Base-by-base conservation (phyloP, 2,329 filamentous ascomycete genomes). In the Aspergillus costaricaensis region DNA sequence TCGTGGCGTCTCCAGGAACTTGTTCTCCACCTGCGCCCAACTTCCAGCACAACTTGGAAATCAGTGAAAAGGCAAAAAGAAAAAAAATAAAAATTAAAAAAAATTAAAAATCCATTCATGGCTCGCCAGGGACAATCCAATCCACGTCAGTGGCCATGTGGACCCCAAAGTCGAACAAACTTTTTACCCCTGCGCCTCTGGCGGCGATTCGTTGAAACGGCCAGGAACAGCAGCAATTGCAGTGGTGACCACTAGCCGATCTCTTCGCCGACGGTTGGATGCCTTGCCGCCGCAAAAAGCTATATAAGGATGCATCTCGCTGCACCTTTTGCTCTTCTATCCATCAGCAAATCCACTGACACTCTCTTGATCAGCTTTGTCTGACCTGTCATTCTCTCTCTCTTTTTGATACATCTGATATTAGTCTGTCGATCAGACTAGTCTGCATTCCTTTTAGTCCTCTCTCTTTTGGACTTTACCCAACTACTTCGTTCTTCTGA, bases 351-450 rank as follows among this genome's bases (percentile, higher is more conserved):
- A 36, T 67, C 64, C 21, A 60, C 55, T 57, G 44, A 60, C 51
- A 53, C 19, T 61, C 62, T 61, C 54, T 60, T 51, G 61, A 48
- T 61, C 59, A 53, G 52, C 38, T 51, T 63, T 54, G 55, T 59
- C 58, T 51, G 39, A 55, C 58, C 23, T 38, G 15, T 62, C 57
- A 65, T 67, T 65, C 49, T 52, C 44, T 36, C 32, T 36, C 32
- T 36, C 4, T 36, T 55, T 67, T 61, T 57, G 55, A 60, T 64
- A 59, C 64, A 66, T 67, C 55, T 30, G 27, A 57, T 53, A 56
- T 67, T 62, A 54, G 58, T 70, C 64, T 70, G 63, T 70, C 57
- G 65, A 68, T 47, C 63, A 69, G 64, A 67, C 57, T 36, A 36
- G 32, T 36, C 60, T 60, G 52, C 48, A 53, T 49, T 43, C 62